Evolutionary conservation across 768 basidiomycete species (phyloP).

Genomic region (Collybiopsis luxurians): DNA sequence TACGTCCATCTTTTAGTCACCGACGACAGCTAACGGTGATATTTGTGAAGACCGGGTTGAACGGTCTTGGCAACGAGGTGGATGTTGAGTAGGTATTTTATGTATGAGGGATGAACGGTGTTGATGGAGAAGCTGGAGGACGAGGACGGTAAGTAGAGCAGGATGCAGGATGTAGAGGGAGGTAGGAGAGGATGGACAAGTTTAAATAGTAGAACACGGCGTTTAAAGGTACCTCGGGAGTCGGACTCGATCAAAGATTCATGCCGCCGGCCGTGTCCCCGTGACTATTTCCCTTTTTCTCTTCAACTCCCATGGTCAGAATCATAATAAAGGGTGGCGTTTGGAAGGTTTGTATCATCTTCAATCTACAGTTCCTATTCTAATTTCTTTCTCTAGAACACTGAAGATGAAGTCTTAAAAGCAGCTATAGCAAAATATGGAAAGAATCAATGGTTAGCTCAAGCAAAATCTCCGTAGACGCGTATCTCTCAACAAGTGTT

Average conservation of each 20-base stretch:
- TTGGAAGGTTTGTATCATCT: constrained; percentile 60
- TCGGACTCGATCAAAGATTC: background rate
- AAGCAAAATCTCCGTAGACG: background rate
- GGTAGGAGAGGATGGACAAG: background rate
- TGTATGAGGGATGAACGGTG: background rate
- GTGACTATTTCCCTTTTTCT: background rate
- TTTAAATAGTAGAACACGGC: background rate
- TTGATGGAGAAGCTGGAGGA: background rate
- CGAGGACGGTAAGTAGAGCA: background rate
- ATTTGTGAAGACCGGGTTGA: too few relatives aligned
- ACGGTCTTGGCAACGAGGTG: background rate
- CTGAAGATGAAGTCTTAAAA: constrained; percentile 97
- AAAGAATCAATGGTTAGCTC: constrained; percentile 80
- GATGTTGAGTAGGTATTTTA: constrained; percentile 4
- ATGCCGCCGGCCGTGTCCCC: background rate
- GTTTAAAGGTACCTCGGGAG: too few relatives aligned
- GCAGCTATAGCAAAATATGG: constrained; percentile 98
- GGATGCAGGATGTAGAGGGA: background rate
- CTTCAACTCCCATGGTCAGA: constrained; percentile 60
- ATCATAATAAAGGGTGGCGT: constrained; percentile 93
- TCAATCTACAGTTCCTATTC: constrained; percentile 4
- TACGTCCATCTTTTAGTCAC: constrained; percentile 3
- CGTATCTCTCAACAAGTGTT: constrained; percentile 1
- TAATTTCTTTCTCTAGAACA: constrained; percentile 55
- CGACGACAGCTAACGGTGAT: too few relatives aligned